phyloP scores from a whole-genome alignment of 768 basidiomycete genomes.

The Boletus sp. region DNA sequence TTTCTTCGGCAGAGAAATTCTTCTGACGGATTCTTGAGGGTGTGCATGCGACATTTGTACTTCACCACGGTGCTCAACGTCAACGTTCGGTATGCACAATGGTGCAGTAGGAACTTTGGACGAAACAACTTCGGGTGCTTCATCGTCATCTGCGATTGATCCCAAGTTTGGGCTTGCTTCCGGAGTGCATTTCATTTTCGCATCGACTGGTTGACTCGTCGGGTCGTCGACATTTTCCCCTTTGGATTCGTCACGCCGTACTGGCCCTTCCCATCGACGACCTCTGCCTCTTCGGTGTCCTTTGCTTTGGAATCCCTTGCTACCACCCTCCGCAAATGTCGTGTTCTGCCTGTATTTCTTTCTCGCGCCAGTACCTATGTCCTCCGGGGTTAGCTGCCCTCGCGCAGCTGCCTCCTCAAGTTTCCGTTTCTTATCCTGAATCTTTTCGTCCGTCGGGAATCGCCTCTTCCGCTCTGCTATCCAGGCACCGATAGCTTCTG shows the following conservation, averaged over 20 bases:
- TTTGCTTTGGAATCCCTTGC: conserved; percentile 3
- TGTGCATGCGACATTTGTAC: conserved; percentile 2
- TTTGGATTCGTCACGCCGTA: background rate
- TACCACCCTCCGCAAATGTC: background rate
- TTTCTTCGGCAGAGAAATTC: conserved; percentile 43
- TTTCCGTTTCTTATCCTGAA: conserved; percentile 80
- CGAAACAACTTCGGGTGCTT: conserved; percentile 54
- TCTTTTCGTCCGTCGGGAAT: conserved; percentile 69
- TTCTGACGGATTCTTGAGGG: conserved; percentile 17
- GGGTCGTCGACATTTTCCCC: background rate
- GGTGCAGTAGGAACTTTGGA: conserved; percentile 40
- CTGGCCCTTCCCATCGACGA: conserved; percentile 19
- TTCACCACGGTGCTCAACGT: background rate
- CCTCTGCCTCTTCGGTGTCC: conserved; percentile 31
- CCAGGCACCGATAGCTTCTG: conserved; percentile 82
- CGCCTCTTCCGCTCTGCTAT: conserved; percentile 82
- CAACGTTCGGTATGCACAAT: conserved; percentile 5
- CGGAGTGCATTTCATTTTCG: background rate
- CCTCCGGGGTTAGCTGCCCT: conserved; percentile 62
- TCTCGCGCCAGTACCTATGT: conserved; percentile 37
- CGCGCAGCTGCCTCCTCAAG: conserved; percentile 74
- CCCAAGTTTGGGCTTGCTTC: conserved; percentile 16
- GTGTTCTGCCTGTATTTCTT: conserved; percentile 42
- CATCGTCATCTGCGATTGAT: conserved; percentile 38
- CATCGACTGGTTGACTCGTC: background rate